Evolutionary conservation across 2,329 filamentous ascomycete genomes (phyloP).

Genomic region (Fusarium setosum): DNA sequence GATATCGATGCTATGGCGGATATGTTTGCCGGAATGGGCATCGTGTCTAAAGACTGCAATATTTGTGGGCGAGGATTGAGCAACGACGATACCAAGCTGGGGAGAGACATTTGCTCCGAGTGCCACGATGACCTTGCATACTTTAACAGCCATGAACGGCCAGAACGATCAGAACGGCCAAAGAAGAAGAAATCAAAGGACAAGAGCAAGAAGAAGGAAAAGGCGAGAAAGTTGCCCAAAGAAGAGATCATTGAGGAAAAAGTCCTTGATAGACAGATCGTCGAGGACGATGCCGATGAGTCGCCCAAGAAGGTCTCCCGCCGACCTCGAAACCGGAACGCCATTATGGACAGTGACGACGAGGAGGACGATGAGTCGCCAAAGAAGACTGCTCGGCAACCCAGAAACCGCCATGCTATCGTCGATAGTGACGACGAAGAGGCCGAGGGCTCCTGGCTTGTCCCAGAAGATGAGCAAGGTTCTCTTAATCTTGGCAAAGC

Average conservation of each 20-base stretch:
- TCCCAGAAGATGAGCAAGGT: conserved; percentile 73
- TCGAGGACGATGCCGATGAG: conserved; percentile 32
- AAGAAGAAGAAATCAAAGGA: conserved; percentile 38
- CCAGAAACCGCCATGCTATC: conserved; percentile 66
- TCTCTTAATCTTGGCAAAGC: conserved; percentile 76
- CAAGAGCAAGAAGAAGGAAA: conserved; percentile 30
- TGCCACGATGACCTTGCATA: conserved; percentile 81
- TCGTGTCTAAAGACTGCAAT: conserved; percentile 82
- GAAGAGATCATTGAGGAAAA: conserved; percentile 29
- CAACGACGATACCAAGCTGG: conserved; percentile 54
- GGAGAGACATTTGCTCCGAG: conserved; percentile 72
- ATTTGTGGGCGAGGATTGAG: conserved; percentile 81
- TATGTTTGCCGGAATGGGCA: conserved; percentile 85
- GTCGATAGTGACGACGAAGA: conserved; percentile 70
- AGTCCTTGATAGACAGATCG: conserved; percentile 26
- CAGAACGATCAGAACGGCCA: conserved; percentile 50
- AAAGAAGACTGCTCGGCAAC: conserved; percentile 46
- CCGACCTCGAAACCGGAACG: conserved; percentile 27
- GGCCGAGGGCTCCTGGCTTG: conserved; percentile 83
- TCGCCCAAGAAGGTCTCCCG: conserved; percentile 25
- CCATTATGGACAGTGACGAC: conserved; percentile 30
- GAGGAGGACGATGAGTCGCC: conserved; percentile 15
- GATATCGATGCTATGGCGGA: conserved; percentile 88
- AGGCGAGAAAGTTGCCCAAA: conserved; percentile 17
- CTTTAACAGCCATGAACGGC: conserved; percentile 61